phyloP scores from a whole-genome alignment of 495 filamentous ascomycete genomes.

The Lineolata rhizophorae region DNA sequence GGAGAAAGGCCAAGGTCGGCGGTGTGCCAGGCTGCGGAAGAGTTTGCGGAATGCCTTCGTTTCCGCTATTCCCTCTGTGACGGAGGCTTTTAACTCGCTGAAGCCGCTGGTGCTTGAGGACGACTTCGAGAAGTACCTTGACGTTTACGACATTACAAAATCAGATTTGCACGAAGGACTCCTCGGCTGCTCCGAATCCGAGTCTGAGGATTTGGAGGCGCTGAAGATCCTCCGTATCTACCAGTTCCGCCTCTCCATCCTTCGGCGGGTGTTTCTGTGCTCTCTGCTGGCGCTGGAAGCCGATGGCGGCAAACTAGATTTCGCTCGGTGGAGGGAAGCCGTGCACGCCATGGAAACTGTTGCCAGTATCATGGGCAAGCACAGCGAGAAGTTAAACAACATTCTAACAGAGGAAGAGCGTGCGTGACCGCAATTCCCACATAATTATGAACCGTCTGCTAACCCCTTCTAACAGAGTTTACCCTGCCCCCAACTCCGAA shows the following conservation, averaged over 20 bases:
- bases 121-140: slow-evolving; percentile 73
- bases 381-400: slow-evolving; percentile 34
- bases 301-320: slow-evolving; percentile 62
- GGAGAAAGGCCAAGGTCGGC: slow-evolving; percentile 36
- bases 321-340: slow-evolving; percentile 54
- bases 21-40: slow-evolving; percentile 59
- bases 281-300: slow-evolving; percentile 70
- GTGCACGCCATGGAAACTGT: slow-evolving; percentile 51
- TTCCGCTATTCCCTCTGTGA: slow-evolving; percentile 38
- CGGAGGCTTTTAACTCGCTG: slow-evolving; percentile 18
- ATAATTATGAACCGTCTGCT: slow-evolving; percentile 41
- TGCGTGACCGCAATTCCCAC: slow-evolving; percentile 40
- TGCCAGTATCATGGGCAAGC: slow-evolving; percentile 28
- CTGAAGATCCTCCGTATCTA: slow-evolving; percentile 58
- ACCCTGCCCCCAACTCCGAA: too few relatives aligned
- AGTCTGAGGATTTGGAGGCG: slow-evolving; percentile 55
- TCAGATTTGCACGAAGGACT: slow-evolving; percentile 51
- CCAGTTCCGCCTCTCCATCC: slow-evolving; percentile 55
- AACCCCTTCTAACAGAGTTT: too few relatives aligned
- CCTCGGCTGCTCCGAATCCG: slow-evolving; percentile 32
- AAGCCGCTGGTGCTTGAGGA: slow-evolving; percentile 51
- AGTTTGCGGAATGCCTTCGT: slow-evolving; percentile 45
- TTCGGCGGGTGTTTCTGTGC: slow-evolving; percentile 66
- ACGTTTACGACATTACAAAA: slow-evolving; percentile 74
- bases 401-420: slow-evolving; percentile 70